These are phyloP conservation scores for Haplosporangium sp. DNA, from an alignment of 371 early-diverging fungal species.

Conservation along the genomic window DNA sequence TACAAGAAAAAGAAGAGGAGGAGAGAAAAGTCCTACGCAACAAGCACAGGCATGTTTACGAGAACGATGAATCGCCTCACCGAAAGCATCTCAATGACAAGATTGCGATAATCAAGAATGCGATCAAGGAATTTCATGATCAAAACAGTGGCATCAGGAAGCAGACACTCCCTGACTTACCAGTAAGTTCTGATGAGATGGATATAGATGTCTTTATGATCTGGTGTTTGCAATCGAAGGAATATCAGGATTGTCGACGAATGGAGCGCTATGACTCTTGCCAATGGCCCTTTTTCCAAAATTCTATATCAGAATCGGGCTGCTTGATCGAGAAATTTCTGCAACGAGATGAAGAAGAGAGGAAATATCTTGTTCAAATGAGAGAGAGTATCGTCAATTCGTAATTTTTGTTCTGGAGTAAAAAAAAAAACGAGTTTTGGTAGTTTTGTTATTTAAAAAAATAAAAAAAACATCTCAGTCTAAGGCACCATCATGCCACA, in stretches of 20 bases:
- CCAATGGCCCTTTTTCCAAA: background rate
- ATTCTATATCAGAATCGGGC: background rate
- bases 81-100: background rate
- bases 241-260: background rate
- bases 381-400: background rate
- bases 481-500: too few species aligned
- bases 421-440: too few species aligned
- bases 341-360: background rate
- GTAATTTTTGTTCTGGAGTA: background rate
- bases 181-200: background rate
- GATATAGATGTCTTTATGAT: background rate
- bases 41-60: too few species aligned
- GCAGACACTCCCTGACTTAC: background rate
- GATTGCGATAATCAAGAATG: background rate
- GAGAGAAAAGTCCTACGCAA: background rate
- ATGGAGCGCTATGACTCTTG: background rate
- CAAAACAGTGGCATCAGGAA: too few species aligned
- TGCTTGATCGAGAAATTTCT: background rate
- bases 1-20: background rate
- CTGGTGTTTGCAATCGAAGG: slow-evolving; percentile 3
- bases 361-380: background rate
- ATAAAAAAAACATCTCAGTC: background rate
- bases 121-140: background rate
- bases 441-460: background rate
- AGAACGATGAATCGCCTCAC: slow-evolving; percentile 1